Evolutionary conservation across 768 basidiomycete species (phyloP).

Genomic region (Phlebiopsis gigantea): DNA sequence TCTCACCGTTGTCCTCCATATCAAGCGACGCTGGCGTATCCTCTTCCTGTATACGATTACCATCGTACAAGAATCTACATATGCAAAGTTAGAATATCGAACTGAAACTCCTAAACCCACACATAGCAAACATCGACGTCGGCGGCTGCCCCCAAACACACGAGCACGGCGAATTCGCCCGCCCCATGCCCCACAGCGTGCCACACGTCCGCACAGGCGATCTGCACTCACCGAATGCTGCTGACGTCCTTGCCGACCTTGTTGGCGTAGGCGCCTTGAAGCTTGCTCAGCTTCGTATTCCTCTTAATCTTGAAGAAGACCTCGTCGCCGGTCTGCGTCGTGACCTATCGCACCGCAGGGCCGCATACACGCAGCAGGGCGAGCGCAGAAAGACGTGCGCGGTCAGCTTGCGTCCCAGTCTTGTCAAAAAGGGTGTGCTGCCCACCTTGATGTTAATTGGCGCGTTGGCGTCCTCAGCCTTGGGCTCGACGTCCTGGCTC

Average conservation of each 20-base stretch:
- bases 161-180: not conserved
- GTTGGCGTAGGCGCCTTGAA: constrained; percentile 87
- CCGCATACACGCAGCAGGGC: not conserved
- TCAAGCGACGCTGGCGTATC: constrained; percentile 83
- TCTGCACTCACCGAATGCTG: constrained; percentile 72
- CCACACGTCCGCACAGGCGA: not conserved
- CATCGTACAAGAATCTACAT: constrained; percentile 86
- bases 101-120: not conserved
- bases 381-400: not conserved
- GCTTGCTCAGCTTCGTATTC: constrained; percentile 86
- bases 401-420: not conserved
- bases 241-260: constrained; percentile 88
- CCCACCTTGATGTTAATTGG: constrained; percentile 79
- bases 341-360: constrained; percentile 45
- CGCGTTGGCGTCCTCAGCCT: constrained; percentile 52
- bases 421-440: not conserved
- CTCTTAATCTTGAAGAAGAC: constrained; percentile 98
- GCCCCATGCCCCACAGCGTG: not conserved
- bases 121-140: not conserved
- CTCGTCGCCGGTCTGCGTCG: constrained; percentile 72
- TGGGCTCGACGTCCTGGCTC: constrained; percentile 35
- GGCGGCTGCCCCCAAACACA: too few species aligned
- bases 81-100: not conserved
- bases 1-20: constrained; percentile 84
- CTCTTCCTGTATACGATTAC: constrained; percentile 76